Base-by-base conservation (phyloP, 2,329 filamentous ascomycete genomes). In the Didymellaceae sp. region DNA sequence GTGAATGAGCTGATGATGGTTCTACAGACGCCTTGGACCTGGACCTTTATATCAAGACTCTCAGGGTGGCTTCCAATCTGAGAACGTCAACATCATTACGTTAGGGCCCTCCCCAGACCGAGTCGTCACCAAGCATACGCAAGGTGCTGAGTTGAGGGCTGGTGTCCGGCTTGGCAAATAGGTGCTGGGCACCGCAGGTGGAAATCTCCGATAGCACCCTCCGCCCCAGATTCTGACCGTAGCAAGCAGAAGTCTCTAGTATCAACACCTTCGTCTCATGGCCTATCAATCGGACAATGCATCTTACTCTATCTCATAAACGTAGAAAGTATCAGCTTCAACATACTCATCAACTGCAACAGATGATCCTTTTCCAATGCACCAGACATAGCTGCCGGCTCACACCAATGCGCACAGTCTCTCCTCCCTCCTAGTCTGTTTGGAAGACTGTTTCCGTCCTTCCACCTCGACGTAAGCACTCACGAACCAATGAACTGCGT, bases 91-190 rank as follows among this genome's bases (percentile, higher is more conserved):
- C 20, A 32, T 22, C 18, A 37, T 16, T 14, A 25, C 35, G 18
- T 20, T 41, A 28, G 26, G 26, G 50, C 45, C 40, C 41, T 9
- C 16, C 38, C 38, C 37, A 52, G 25, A 40, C 40, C 18, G 34
- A 53, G 45, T 53, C 50, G 50, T 53, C 50, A 48, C 39, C 44
- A 45, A 48, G 44, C 44, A 53, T 41, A 53, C 45, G 50, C 50
- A 48, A 48, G 44, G 31, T 42, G 21, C 31, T 43, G 37, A 9
- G n/a, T 52, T 37, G 24, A 34, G 30, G 20, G 33, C 17, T 31
- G 35, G 24, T 22, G 14, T 18, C 39, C 40, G 40, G 30, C 50
- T 53, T 48, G 40, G 45, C 50, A 48, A 21, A 52, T 17, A 20
- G 18, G 32, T 42, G 16, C 26, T 30, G 14, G 20, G 31, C 14